Percentiles rank a stretch among this genome's conserved stretches.
These are phyloP conservation scores for Pseudogymnoascus sp. DNA, from an alignment of 2,329 filamentous ascomycete species.

Conservation along the genomic window DNA sequence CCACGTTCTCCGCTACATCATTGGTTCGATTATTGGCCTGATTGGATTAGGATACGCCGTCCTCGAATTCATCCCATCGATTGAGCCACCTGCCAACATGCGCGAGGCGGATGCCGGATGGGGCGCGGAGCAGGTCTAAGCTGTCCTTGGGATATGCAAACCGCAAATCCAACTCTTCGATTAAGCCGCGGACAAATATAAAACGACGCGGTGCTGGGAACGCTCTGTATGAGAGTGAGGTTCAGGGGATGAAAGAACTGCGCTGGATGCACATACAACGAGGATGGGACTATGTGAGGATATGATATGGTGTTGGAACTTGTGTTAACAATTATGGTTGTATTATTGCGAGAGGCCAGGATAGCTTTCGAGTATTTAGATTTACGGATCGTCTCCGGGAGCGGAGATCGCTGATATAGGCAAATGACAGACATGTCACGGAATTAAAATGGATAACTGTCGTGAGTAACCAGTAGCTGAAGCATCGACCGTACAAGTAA, in stretches of 20 bases:
- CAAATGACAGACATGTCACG: not conserved
- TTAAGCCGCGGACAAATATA: not conserved
- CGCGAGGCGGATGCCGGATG: slow-evolving; percentile 29
- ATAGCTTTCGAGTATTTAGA: slow-evolving; percentile 6
- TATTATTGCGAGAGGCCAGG: not conserved
- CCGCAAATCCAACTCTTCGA: not conserved
- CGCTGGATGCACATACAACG: not conserved
- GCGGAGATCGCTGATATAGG: slow-evolving; percentile 9
- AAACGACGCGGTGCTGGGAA: not conserved
- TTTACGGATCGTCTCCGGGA: not conserved
- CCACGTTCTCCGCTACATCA: slow-evolving; percentile 60
- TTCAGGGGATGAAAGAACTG: not conserved
- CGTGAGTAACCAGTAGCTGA: not conserved
- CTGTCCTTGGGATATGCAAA: not conserved
- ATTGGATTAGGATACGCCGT: slow-evolving; percentile 70
- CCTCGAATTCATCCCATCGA: slow-evolving; percentile 71
- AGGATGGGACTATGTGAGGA: not conserved
- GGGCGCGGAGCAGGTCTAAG: slow-evolving; percentile 29
- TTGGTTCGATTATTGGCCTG: slow-evolving; percentile 70
- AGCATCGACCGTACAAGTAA: not conserved
- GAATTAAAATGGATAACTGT: not conserved
- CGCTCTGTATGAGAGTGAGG: not conserved
- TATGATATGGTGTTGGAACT: not conserved
- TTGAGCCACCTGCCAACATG: slow-evolving; percentile 58
- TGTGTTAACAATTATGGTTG: slow-evolving; percentile 4